Base-by-base conservation (phyloP, 352 stramenopile genomes). In the Globisporangium okanoganense region DNA sequence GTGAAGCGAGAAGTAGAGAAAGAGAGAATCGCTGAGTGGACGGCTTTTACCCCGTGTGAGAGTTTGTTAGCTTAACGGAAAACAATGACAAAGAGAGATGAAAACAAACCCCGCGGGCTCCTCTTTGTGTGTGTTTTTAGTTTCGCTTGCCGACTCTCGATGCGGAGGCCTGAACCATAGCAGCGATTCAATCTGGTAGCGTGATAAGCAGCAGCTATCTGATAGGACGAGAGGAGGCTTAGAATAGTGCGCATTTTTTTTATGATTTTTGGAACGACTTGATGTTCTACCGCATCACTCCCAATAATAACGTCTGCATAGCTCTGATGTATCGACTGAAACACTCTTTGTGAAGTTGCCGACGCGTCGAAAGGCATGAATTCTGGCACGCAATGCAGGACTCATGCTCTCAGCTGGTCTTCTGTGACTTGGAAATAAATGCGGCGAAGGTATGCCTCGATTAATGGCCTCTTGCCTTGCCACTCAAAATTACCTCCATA, bases 81-180 rank as follows among this genome's bases (percentile, higher is more conserved):
- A 78, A 79, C 71, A 79, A 74, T 68, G 73, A 67, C 53, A 59
- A 59, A 59, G 76, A 74, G 72, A 80, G 71, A 78, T 78, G 72
- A 79, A 77, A 69, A 68, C 62, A 64, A 80, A 56, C 33, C 35
- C 24, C n/a, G 53, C 18, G 43, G 29, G 40, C 40, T 61, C 24
- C 40, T 45, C 40, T 45, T 45, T 45, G 40, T 45, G 40, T 33
- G 49, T 54, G 41, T 54, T 38, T 48, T 51, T 45, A 31, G 41
- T 44, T 53, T 35, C 49, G 49, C 49, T 41, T 24, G 35, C 49
- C n/a, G 29, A 38, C 29, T 56, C 29, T 31, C 22, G 48, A 14
- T 13, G 25, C 7, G 8, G 47, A 20, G 5, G 47, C 9, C 24
- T 13, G 45, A 53, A 20, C 12, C 43, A 48, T 16, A 40, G 12